A percentile compares a stretch with the other conserved stretches of the same genome.
Conservation (phyloP, 805 yeast genomes). For the Millerozyma acaciae region DNA sequence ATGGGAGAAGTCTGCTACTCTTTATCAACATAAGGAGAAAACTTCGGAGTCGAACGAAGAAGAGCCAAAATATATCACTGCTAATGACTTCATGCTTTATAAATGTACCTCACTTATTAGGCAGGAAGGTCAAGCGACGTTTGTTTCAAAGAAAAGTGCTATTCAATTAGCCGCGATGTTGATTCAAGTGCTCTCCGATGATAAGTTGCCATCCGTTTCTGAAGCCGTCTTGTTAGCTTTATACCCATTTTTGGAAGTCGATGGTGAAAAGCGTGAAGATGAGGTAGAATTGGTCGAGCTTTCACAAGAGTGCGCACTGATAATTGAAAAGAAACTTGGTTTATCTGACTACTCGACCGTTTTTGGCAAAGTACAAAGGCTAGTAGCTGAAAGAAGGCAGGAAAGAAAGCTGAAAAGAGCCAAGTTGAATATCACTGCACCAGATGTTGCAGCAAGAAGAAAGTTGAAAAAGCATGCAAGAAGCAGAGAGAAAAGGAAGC, state of each 20-base stretch:
- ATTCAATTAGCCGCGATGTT: conserved; percentile 70
- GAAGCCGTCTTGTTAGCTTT: conserved; percentile 54
- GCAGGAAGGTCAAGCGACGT: conserved; percentile 52
- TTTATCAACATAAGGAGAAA: conserved; percentile 23
- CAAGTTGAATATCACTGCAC: conserved; percentile 69
- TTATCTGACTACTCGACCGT: conserved; percentile 60
- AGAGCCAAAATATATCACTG: conserved; percentile 24
- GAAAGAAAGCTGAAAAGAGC: conserved; percentile 77
- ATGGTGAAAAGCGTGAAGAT: conserved; percentile 38
- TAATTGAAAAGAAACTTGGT: conserved; percentile 68
- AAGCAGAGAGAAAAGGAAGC: conserved; percentile 72
- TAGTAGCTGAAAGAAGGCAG: conserved; percentile 57
- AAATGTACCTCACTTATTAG: conserved; percentile 62
- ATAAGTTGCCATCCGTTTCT: conserved; percentile 39
- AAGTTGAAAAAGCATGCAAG: conserved; percentile 73
- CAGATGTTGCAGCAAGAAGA: conserved; percentile 76
- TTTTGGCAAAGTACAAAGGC: conserved; percentile 60
- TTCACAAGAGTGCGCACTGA: conserved; percentile 62
- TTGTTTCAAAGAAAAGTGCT: conserved; percentile 60
- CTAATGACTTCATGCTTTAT: conserved; percentile 59
- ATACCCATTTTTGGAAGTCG: conserved; percentile 44
- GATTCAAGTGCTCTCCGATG: conserved; percentile 45
- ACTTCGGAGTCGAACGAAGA: conserved; percentile 21
- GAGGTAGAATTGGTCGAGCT: conserved; percentile 50
- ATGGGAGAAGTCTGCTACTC: conserved; percentile 52